Evolutionary conservation across 73 alveolate genomes (phyloP).

Genomic region (Uronychia setigera): DNA sequence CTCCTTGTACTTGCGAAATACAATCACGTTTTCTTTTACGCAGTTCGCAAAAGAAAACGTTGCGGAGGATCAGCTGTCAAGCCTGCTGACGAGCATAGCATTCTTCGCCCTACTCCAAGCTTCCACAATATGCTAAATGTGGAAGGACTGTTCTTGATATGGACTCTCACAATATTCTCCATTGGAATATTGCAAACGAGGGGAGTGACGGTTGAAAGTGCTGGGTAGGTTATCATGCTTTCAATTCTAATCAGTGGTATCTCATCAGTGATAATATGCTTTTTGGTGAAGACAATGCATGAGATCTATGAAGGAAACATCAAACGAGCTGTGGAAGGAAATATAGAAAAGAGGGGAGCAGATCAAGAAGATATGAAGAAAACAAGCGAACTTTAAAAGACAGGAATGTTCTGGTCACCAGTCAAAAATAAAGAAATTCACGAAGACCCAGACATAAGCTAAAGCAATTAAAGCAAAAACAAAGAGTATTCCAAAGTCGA

Average conservation of each 20-base stretch:
- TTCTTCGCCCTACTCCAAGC: not conserved
- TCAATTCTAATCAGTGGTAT: not conserved
- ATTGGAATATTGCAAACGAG: not conserved
- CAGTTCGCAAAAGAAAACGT: not conserved
- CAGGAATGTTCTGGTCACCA: not conserved
- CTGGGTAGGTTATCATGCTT: not conserved
- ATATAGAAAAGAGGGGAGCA: not conserved
- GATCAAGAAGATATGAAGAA: not conserved
- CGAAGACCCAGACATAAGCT: not conserved
- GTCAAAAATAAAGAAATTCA: not conserved
- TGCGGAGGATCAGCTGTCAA: not conserved
- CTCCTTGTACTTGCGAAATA: not conserved
- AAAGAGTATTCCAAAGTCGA: not conserved
- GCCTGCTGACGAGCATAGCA: not conserved
- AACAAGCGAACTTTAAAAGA: not conserved
- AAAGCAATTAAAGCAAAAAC: not conserved
- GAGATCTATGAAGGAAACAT: not conserved
- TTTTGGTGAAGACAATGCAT: not conserved
- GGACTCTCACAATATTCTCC: not conserved
- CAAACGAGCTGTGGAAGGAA: not conserved
- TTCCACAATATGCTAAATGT: not conserved
- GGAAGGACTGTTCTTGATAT: not conserved
- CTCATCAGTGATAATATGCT: not conserved
- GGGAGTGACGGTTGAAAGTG: not conserved
- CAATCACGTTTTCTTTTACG: not conserved